phyloP scores from a whole-genome alignment of 192 early-diverging fungal species.

The Spizellomyces sp. region DNA sequence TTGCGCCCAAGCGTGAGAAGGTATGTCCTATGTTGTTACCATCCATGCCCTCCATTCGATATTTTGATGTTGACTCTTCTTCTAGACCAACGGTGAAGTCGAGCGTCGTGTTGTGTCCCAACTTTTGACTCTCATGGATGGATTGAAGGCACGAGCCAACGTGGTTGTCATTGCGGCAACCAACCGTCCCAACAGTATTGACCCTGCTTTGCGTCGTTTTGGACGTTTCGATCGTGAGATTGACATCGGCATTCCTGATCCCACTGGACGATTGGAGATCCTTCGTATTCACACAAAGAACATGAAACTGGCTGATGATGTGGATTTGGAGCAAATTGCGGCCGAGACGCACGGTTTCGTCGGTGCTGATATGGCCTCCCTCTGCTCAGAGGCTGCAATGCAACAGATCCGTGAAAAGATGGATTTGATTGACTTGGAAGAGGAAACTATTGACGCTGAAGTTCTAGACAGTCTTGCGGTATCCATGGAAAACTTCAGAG shows the following conservation, averaged over 20 bases:
- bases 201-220: slow-evolving; percentile 97
- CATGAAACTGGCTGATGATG: slow-evolving; percentile 97
- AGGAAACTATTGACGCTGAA: slow-evolving; percentile 97
- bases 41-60: neutral
- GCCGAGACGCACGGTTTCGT: slow-evolving; percentile 97
- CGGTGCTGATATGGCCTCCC: slow-evolving; percentile 93
- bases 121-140: slow-evolving; percentile 98
- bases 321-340: slow-evolving; percentile 96
- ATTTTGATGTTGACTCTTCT: slow-evolving; percentile 1
- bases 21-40: slow-evolving; percentile 19
- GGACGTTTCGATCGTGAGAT: slow-evolving; percentile 99
- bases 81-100: slow-evolving; percentile 92
- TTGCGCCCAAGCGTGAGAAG: slow-evolving; percentile 99
- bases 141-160: slow-evolving; percentile 94
- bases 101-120: slow-evolving; percentile 99
- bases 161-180: slow-evolving; percentile 99
- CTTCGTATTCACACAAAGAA: slow-evolving; percentile 99
- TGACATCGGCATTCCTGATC: slow-evolving; percentile 99
- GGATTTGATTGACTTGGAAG: slow-evolving; percentile 97
- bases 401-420: slow-evolving; percentile 99
- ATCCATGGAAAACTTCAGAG: slow-evolving; percentile 96
- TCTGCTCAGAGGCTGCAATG: slow-evolving; percentile 99
- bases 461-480: slow-evolving; percentile 94
- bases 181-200: slow-evolving; percentile 98
- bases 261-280: slow-evolving; percentile 97